Evolutionary conservation across 2,329 filamentous ascomycete genomes (phyloP).

Genomic region (Colletotrichum eleusines): DNA sequence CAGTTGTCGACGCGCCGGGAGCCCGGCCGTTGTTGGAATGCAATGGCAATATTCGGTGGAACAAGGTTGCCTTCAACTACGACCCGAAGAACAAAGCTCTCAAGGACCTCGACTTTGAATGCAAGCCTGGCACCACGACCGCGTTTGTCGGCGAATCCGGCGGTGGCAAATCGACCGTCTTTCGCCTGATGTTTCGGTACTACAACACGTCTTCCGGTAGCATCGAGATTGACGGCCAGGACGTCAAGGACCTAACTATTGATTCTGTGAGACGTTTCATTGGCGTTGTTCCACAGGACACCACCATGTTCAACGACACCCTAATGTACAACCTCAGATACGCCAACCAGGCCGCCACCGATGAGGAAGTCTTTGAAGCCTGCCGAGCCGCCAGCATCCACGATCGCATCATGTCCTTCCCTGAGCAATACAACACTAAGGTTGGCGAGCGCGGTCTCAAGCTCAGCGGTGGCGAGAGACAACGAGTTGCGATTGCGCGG

Average conservation of each 20-base stretch:
- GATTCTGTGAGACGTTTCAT: constrained; percentile 93
- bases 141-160: constrained; percentile 97
- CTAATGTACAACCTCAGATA: constrained; percentile 96
- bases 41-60: constrained; percentile 85
- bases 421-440: constrained; percentile 88
- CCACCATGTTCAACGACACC: constrained; percentile 92
- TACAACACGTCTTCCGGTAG: constrained; percentile 86
- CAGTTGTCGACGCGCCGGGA: constrained; percentile 81
- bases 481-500: constrained; percentile 91
- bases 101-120: constrained; percentile 86
- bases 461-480: constrained; percentile 91
- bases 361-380: constrained; percentile 84
- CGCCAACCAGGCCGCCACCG: constrained; percentile 82
- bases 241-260: constrained; percentile 89
- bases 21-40: constrained; percentile 75
- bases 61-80: constrained; percentile 91
- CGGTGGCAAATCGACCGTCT: constrained; percentile 96
- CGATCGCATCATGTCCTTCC: constrained; percentile 90
- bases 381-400: constrained; percentile 92
- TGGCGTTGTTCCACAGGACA: constrained; percentile 97
- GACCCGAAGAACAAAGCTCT: constrained; percentile 88
- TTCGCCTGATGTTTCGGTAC: constrained; percentile 95
- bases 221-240: constrained; percentile 86
- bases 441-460: constrained; percentile 91
- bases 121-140: constrained; percentile 89